Percentiles rank a stretch among this genome's conserved stretches.
These are phyloP conservation scores for Allium sativum DNA, from an alignment of 106 monocot genomes.

Conservation along the genomic window DNA sequence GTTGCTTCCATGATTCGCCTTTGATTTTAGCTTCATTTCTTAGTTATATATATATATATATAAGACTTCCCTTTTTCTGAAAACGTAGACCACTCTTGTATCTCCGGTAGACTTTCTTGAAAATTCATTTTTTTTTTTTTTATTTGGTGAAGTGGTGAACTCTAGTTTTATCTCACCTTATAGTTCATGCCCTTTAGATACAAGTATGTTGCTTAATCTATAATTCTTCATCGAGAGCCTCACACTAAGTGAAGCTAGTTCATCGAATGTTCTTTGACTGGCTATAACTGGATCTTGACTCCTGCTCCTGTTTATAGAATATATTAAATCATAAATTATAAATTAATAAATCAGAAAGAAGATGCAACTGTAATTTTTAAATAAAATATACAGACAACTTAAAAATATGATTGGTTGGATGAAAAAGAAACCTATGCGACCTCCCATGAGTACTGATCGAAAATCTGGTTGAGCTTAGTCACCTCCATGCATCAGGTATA, in stretches of 20 bases:
- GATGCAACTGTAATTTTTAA: not conserved
- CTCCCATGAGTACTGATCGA: not conserved
- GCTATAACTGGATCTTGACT: not conserved
- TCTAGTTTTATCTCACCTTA: not conserved
- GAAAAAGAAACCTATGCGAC: not conserved
- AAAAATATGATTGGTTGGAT: no score
- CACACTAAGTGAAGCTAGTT: not conserved
- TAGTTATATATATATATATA: no score
- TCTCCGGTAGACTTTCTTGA: not conserved
- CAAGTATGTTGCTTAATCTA: not conserved
- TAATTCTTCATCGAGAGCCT: not conserved
- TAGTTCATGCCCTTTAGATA: not conserved
- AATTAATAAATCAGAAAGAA: not conserved
- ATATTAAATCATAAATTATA: not conserved
- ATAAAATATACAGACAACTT: not conserved
- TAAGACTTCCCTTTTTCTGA: no score
- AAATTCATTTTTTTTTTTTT: not conserved
- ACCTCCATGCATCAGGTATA: not conserved
- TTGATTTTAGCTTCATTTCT: no score
- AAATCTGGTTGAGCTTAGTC: constrained; percentile 2
- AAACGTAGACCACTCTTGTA: not conserved
- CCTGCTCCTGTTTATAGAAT: not conserved
- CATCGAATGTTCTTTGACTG: not conserved
- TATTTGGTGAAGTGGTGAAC: not conserved
- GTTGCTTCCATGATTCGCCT: not conserved